Percentiles rank a stretch among this genome's conserved stretches.
phyloP scores from a whole-genome alignment of 345 rosid genomes.

The Gossypium arboreum region DNA sequence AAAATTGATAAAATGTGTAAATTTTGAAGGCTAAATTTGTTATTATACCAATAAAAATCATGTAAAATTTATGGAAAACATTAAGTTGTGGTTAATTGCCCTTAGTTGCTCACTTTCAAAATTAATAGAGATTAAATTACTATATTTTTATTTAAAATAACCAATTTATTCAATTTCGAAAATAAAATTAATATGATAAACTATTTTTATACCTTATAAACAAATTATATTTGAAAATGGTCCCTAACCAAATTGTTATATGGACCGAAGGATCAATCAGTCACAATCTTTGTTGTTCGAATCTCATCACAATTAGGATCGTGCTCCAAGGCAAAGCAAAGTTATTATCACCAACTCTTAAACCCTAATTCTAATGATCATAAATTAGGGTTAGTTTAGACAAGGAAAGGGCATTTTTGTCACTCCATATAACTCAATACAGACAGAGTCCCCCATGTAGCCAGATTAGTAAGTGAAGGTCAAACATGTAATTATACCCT shows the following conservation, averaged over 20 bases:
- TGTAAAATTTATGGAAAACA: too few species aligned
- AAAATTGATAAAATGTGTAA: too few species aligned
- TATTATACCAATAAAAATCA: too few species aligned
- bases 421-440: neutral
- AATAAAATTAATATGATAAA: too few species aligned
- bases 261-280: constrained; percentile 1
- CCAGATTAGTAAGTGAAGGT: neutral
- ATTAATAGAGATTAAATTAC: too few species aligned
- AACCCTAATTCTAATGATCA: neutral
- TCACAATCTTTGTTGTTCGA: neutral
- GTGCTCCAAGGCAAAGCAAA: neutral
- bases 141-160: too few species aligned
- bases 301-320: neutral
- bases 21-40: too few species aligned
- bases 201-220: too few species aligned
- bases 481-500: neutral
- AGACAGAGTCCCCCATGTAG: neutral
- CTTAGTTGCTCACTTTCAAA: accelerated
- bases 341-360: neutral
- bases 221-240: neutral
- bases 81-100: too few species aligned
- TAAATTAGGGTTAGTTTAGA: neutral
- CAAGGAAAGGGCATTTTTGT: neutral
- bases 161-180: too few species aligned
- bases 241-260: neutral